Evolutionary conservation across 495 filamentous ascomycete species (phyloP), one percentile per base, ranked within the genome.

Genomic region (Aspergillus panamensis): DNA sequence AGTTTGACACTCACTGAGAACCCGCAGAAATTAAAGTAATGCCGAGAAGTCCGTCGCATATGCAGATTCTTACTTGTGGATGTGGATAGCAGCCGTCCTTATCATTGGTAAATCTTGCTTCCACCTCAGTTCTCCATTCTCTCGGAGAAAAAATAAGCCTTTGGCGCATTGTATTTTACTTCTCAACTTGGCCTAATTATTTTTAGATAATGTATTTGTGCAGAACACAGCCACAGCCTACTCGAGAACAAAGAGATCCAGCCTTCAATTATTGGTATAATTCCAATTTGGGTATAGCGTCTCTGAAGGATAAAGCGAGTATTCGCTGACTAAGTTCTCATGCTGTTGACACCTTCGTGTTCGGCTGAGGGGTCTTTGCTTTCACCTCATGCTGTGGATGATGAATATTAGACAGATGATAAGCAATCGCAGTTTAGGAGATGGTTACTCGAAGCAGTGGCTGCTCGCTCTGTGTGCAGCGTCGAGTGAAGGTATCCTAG

Each of bases 391-490:
- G 25, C 16, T 21, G 8, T 13, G 13, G 29, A 31, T 16, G 8
- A 54, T 42, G 53, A 32, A 21, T 47, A n/a, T 20, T 29, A 16
- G 10, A 35, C 25, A 21, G 1, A 37, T 8, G 9, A 25, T 25
- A 39, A 8, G 6, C 3, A 48, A 3, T 45, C 8, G n/a, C 2
- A 20, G 16, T 29, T 4, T 10, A 3, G 47, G 30, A 32, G 10
- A 60, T 60, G 58, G 87, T 55, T 77, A 84, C 48, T 80, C 79
- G 51, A 77, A 82, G 55, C 75, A 89, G 58, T 80, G 82, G 64
- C 55, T 90, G 73, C 64, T 85, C 54, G 3, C 65, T 63, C 3
- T 74, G 70, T 53, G 67, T 75, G 16, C 65, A 69, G 40, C 69
- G 69, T 32, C 64, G 72, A 44, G 66, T 75, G 25, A 75, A 73